Conservation (phyloP, 345 rosid genomes). For the Salix caprea region DNA sequence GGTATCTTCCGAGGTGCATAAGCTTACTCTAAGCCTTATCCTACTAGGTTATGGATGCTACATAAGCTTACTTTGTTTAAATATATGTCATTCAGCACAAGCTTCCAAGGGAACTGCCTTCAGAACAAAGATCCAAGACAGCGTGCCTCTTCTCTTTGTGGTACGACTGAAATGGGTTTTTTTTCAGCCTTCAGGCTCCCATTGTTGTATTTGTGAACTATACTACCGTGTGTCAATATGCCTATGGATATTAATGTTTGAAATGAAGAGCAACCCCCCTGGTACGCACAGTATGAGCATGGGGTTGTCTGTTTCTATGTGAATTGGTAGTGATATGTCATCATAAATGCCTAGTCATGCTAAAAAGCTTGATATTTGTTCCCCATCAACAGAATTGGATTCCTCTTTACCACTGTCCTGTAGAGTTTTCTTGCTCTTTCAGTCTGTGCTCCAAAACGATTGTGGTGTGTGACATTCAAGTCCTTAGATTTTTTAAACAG, state of each 20-base stretch:
- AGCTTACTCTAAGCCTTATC: not conserved
- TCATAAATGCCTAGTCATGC: not conserved
- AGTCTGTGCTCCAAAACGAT: not conserved
- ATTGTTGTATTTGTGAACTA: not conserved
- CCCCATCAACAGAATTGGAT: no score
- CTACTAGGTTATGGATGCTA: not conserved
- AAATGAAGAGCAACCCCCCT: not conserved
- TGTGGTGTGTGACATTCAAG: not conserved
- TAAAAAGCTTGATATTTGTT: no score
- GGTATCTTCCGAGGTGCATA: constrained; percentile 65
- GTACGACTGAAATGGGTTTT: constrained; percentile 34
- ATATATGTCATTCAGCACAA: constrained; percentile 41
- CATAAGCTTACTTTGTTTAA: constrained; percentile 7
- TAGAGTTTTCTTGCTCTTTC: not conserved
- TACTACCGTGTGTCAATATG: not conserved
- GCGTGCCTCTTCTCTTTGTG: constrained; percentile 63
- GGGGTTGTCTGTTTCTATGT: not conserved
- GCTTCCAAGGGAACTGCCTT: constrained; percentile 94
- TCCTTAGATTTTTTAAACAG: not conserved
- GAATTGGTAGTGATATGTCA: not conserved
- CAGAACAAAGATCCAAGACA: constrained; percentile 55
- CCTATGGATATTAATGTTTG: not conserved
- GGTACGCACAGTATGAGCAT: not conserved
- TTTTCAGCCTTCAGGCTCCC: not conserved
- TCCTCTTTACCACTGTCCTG: no score